Conservation (phyloP, 2,329 filamentous ascomycete species). For the Alternaria metachromatica region DNA sequence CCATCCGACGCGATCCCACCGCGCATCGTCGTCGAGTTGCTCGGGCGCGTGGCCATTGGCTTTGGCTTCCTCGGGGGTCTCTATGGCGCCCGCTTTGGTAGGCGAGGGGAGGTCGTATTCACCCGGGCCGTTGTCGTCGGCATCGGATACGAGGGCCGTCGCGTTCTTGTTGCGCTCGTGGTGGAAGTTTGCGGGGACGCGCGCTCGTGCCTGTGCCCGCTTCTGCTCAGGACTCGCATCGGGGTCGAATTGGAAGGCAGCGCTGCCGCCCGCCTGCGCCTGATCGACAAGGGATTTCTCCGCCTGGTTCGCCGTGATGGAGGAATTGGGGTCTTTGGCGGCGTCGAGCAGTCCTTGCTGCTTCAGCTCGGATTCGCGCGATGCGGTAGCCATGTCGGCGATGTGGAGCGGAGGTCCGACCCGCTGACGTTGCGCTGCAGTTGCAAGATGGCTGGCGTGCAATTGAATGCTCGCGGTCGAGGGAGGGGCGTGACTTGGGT, state of each 20-base stretch:
- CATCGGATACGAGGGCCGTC: slow-evolving; percentile 78
- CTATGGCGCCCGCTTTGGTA: slow-evolving; percentile 71
- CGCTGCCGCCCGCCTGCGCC: slow-evolving; percentile 77
- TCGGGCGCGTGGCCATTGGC: slow-evolving; percentile 60
- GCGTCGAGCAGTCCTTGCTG: slow-evolving; percentile 80
- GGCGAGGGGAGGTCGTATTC: slow-evolving; percentile 80
- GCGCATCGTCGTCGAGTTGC: slow-evolving; percentile 61
- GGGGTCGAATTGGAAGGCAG: slow-evolving; percentile 86
- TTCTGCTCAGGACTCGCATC: slow-evolving; percentile 85
- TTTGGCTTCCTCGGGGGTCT: slow-evolving; percentile 56
- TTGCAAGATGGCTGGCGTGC: slow-evolving; percentile 4
- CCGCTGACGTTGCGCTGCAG: slow-evolving; percentile 2
- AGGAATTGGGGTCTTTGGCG: slow-evolving; percentile 72
- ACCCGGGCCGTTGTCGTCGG: slow-evolving; percentile 54
- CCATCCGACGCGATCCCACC: slow-evolving; percentile 75
- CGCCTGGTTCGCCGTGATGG: slow-evolving; percentile 72
- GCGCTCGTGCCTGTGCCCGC: slow-evolving; percentile 74
- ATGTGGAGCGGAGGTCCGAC: slow-evolving; percentile 15
- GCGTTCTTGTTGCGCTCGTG: slow-evolving; percentile 67
- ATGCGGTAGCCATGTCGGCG: slow-evolving; percentile 38
- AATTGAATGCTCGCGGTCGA: slow-evolving; percentile 13
- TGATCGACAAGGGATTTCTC: slow-evolving; percentile 77
- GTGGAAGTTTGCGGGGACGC: slow-evolving; percentile 69
- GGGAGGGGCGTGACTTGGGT: not conserved
- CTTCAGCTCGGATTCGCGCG: slow-evolving; percentile 71